Percentiles rank a stretch among this genome's conserved stretches.
phyloP scores from a whole-genome alignment of 1,139 yeast species.

The Candida tropicalis region DNA sequence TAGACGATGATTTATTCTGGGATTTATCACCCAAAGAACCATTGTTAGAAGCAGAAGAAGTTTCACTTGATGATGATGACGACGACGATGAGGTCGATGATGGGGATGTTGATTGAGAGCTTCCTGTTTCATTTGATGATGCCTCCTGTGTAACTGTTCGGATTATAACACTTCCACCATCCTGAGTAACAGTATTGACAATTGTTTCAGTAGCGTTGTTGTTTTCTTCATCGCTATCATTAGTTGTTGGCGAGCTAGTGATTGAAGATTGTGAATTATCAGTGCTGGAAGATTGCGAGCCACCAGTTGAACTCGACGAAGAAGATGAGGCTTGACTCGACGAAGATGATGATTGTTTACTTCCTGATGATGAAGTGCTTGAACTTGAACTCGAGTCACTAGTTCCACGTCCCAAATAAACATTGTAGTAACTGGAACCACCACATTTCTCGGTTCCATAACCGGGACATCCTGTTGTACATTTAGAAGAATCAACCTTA shows the following conservation, averaged over 20 bases:
- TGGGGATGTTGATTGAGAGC: constrained; percentile 21
- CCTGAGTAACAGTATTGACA: constrained; percentile 10
- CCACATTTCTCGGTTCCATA: constrained; percentile 59
- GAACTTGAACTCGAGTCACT: constrained; percentile 3
- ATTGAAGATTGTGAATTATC: constrained; percentile 21
- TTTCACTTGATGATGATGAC: constrained; percentile 14
- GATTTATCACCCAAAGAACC: no score
- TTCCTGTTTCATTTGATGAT: background rate
- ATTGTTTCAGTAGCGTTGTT: constrained; percentile 10
- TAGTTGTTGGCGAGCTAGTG: constrained; percentile 20
- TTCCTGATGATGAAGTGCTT: constrained; percentile 13
- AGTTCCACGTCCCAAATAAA: constrained; percentile 31
- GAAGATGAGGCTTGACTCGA: constrained; percentile 5
- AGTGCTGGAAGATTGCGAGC: constrained; percentile 5
- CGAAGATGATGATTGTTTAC: constrained; percentile 7
- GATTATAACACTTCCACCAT: constrained; percentile 12
- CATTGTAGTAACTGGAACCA: constrained; percentile 47
- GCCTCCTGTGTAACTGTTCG: constrained; percentile 15
- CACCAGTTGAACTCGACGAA: constrained; percentile 11
- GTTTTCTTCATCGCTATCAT: constrained; percentile 6
- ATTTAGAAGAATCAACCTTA: constrained; percentile 27
- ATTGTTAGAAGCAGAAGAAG: constrained; percentile 15
- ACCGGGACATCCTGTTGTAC: constrained; percentile 55
- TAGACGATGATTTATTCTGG: constrained; percentile 13
- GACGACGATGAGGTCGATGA: constrained; percentile 24